phyloP scores from a whole-genome alignment of 305 asterid species.

The Andrographis paniculata region DNA sequence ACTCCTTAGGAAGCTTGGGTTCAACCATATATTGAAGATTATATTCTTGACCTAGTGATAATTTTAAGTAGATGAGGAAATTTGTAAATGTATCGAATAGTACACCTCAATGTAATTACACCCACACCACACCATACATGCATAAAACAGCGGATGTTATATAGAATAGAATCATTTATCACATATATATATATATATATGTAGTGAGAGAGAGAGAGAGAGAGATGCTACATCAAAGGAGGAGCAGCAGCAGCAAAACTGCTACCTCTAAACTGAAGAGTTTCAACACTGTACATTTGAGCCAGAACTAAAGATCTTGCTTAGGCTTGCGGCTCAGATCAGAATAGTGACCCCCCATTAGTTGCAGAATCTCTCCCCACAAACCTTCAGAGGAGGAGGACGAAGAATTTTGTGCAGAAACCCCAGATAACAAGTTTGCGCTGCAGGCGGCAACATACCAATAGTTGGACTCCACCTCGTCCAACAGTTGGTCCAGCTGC shows the following conservation, averaged over 20 bases:
- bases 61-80: too few species aligned
- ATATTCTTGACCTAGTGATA: too few species aligned
- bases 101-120: too few species aligned
- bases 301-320: constrained; percentile 57
- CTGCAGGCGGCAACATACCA: constrained; percentile 95
- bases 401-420: constrained; percentile 35
- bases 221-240: not conserved
- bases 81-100: too few species aligned
- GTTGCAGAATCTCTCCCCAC: constrained; percentile 88
- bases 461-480: constrained; percentile 67
- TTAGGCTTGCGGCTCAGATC: constrained; percentile 94
- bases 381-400: constrained; percentile 62
- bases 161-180: too few species aligned
- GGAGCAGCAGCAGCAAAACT: not conserved
- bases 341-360: constrained; percentile 91
- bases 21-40: too few species aligned
- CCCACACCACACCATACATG: too few species aligned
- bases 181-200: too few species aligned
- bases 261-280: not conserved
- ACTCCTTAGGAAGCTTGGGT: too few species aligned
- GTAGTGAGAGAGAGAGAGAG: too few species aligned
- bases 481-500: constrained; percentile 76
- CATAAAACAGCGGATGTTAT: too few species aligned
- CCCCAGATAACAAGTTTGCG: constrained; percentile 49
- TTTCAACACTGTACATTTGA: constrained; percentile 31